Evolutionary conservation across 441 rosid genomes (phyloP).

Genomic region (Viola pubescens): DNA sequence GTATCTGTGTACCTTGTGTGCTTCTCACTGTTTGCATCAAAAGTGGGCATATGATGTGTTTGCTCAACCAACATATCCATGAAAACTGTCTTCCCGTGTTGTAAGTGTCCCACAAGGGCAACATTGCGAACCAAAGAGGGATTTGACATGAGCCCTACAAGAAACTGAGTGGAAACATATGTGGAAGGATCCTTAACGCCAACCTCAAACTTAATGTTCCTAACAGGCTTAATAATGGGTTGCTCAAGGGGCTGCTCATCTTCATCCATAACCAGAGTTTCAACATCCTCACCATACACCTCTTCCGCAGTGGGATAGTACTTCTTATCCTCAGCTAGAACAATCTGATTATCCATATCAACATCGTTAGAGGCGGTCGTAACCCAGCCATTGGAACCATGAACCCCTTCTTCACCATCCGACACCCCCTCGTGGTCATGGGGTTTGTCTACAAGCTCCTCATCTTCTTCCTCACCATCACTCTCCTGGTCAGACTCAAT

Average conservation of each 20-base stretch:
- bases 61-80: slow-evolving; percentile 99
- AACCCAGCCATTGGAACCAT: slow-evolving; percentile 72
- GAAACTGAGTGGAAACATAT: slow-evolving; percentile 83
- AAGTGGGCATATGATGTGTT: slow-evolving; percentile 83
- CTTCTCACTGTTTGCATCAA: slow-evolving; percentile 75
- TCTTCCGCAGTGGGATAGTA: slow-evolving; percentile 96
- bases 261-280: slow-evolving; percentile 92
- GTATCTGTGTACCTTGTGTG: slow-evolving; percentile 88
- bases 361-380: slow-evolving; percentile 52
- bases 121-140: slow-evolving; percentile 80
- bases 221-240: slow-evolving; percentile 78
- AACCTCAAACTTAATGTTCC: slow-evolving; percentile 72
- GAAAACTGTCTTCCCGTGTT: slow-evolving; percentile 86
- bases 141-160: slow-evolving; percentile 88
- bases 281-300: slow-evolving; percentile 94
- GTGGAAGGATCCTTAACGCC: slow-evolving; percentile 89
- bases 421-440: slow-evolving; percentile 46
- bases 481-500: slow-evolving; percentile 87
- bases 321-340: slow-evolving; percentile 93
- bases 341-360: slow-evolving; percentile 85
- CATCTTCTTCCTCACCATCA: slow-evolving; percentile 60
- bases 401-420: slow-evolving; percentile 46
- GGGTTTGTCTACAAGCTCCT: slow-evolving; percentile 51
- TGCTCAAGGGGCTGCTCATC: slow-evolving; percentile 87
- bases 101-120: slow-evolving; percentile 88